Percentiles rank a stretch among this genome's conserved stretches.
Conservation (phyloP, 2,329 filamentous ascomycete species). For the Neurospora sp. region DNA sequence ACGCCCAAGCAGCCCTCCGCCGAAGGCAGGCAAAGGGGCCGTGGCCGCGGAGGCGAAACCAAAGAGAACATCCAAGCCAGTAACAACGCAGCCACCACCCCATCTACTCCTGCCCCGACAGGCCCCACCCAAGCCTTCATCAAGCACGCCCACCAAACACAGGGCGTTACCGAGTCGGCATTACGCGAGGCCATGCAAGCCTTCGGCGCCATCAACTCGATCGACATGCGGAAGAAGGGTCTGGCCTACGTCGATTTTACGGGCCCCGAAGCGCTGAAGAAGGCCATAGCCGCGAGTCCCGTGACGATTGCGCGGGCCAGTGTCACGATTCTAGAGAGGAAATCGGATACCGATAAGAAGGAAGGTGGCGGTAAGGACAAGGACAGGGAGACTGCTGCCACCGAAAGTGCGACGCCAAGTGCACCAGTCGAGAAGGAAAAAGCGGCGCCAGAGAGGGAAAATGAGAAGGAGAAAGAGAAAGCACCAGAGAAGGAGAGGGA, state of each 20-base stretch:
- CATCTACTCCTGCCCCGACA: slow-evolving; percentile 22
- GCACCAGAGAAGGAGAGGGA: neutral
- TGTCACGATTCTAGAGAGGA: slow-evolving; percentile 78
- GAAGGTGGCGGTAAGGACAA: slow-evolving; percentile 11
- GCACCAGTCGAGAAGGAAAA: neutral
- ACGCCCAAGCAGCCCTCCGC: slow-evolving; percentile 15
- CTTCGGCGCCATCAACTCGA: slow-evolving; percentile 66
- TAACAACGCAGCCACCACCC: slow-evolving; percentile 14
- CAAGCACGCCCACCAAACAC: slow-evolving; percentile 78
- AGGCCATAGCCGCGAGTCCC: slow-evolving; percentile 73
- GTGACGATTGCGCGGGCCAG: slow-evolving; percentile 74
- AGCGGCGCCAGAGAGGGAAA: neutral
- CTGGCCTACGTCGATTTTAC: slow-evolving; percentile 90
- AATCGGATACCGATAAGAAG: slow-evolving; percentile 40
- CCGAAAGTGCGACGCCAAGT: neutral
- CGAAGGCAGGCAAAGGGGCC: neutral
- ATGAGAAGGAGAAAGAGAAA: neutral
- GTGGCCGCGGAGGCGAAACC: slow-evolving; percentile 11
- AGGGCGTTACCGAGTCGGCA: slow-evolving; percentile 77
- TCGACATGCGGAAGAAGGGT: slow-evolving; percentile 89
- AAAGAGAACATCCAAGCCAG: slow-evolving; percentile 6
- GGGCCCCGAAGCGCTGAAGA: slow-evolving; percentile 59
- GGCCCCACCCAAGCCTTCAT: slow-evolving; percentile 61
- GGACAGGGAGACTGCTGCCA: slow-evolving; percentile 2
- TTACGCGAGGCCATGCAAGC: slow-evolving; percentile 63